A percentile compares a stretch with the other conserved stretches of the same genome.
Conservation (phyloP, 345 rosid genomes). For the Corchorus olitorius region DNA sequence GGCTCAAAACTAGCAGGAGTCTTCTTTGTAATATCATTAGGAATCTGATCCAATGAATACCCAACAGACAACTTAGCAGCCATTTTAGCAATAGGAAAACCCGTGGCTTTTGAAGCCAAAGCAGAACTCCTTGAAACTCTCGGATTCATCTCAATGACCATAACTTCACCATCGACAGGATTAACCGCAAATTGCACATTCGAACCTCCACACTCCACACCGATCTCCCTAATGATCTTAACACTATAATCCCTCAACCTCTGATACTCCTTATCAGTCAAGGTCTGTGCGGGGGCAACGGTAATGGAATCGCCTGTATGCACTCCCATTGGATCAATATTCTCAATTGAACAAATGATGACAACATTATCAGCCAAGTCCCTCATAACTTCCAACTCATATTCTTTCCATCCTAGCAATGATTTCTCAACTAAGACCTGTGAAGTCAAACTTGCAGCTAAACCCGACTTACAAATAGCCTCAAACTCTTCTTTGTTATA, state of each 20-base stretch:
- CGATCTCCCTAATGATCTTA: slow-evolving; percentile 92
- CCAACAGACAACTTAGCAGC: slow-evolving; percentile 97
- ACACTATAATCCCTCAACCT: slow-evolving; percentile 88
- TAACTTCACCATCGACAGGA: slow-evolving; percentile 95
- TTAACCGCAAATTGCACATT: slow-evolving; percentile 98
- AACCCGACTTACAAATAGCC: slow-evolving; percentile 75
- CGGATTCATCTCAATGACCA: slow-evolving; percentile 99
- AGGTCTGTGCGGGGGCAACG: slow-evolving; percentile 96
- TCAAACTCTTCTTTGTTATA: slow-evolving; percentile 94
- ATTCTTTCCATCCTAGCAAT: slow-evolving; percentile 93
- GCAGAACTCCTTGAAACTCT: slow-evolving; percentile 98
- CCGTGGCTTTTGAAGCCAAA: slow-evolving; percentile 96
- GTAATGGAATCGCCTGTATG: slow-evolving; percentile 98
- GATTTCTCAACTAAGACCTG: slow-evolving; percentile 98
- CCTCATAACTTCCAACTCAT: slow-evolving; percentile 97
- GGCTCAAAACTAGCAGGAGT: slow-evolving; percentile 99
- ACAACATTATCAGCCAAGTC: slow-evolving; percentile 98
- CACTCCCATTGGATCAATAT: slow-evolving; percentile 97
- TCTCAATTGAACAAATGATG: slow-evolving; percentile 94
- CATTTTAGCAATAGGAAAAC: slow-evolving; percentile 98
- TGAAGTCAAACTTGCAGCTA: slow-evolving; percentile 83
- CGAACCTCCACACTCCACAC: slow-evolving; percentile 99
- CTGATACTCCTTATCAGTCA: slow-evolving; percentile 96
- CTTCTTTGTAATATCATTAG: slow-evolving; percentile 96
- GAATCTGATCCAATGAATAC: slow-evolving; percentile 92